Evolutionary conservation across 257 asterid genomes (phyloP), one percentile per base, ranked within the genome.

Genomic region (Solanum ossicruentum): DNA sequence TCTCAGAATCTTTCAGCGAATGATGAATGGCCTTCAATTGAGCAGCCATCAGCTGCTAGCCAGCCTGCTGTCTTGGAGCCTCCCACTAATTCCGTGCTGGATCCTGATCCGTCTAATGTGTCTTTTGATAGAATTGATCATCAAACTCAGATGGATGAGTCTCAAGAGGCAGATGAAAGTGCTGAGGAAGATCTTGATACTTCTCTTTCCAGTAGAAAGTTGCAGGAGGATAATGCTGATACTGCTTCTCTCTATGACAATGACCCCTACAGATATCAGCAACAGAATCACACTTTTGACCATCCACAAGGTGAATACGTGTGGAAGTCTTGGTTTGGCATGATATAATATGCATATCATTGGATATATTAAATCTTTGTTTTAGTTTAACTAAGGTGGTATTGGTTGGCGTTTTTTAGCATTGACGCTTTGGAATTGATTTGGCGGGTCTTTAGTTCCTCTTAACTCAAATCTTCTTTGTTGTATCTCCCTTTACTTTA

Each of bases 21-120:
- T 58, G 92, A 93, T 60, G 98, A 92, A 58, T 95, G 99, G 98
- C 95, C 96, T 80, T 86, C 91, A 84, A 90, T 90, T 47, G 97
- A 92, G 89, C 92, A 89, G 80, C 93, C 92, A 86, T 86, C 87
- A 86, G 85, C 88, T 84, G 23, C 90, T 81, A 72, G 65, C 57
- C 73, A 83, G 51, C 87, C 89, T 32, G 82, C 93, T 83, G 82
- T 65, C 52, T 87, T 88, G 21, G 95, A 91, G 87, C 86, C 87
- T 82, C 36, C 87, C 82, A 89, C 84, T 75, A 93, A 92, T 58
- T 69, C 88, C 3, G 90, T 88, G 86, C 85, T 83, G 69, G 93
- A 89, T 88, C 89, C 87, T 52, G 98, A 89, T 75, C 86, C 87
- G 17, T 84, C 93, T 47, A 86, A 26, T 85, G 81, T 80, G 72